phyloP scores from a whole-genome alignment of 148 eudicot genomes.

The Drosera capensis region DNA sequence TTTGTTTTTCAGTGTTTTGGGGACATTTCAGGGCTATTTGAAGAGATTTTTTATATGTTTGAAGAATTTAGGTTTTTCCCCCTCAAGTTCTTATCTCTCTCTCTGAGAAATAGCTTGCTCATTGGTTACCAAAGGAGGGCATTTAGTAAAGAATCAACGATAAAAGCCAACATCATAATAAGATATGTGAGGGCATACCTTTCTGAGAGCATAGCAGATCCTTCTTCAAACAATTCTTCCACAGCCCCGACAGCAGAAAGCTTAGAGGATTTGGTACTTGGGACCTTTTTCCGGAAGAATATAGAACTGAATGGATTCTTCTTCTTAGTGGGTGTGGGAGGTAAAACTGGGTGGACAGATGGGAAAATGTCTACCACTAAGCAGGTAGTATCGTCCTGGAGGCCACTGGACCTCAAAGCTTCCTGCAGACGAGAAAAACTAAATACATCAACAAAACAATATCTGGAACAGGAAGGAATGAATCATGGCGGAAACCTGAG shows the following conservation, averaged over 20 bases:
- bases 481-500: not conserved
- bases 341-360: conserved; percentile 48
- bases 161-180: not conserved
- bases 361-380: conserved; percentile 94
- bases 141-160: conserved; percentile 1
- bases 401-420: conserved; percentile 90
- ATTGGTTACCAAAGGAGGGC: not conserved
- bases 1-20: too few relatives aligned
- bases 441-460: conserved; percentile 3
- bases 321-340: conserved; percentile 45
- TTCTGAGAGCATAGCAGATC: conserved; percentile 96
- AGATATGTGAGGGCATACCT: conserved; percentile 25
- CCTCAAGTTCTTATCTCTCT: too few relatives aligned
- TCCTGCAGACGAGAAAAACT: conserved; percentile 31
- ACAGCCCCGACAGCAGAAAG: conserved; percentile 87
- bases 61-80: too few relatives aligned
- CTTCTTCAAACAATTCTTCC: conserved; percentile 97
- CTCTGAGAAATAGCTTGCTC: not conserved
- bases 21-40: too few relatives aligned
- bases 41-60: too few relatives aligned
- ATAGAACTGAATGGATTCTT: conserved; percentile 43
- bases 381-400: conserved; percentile 97
- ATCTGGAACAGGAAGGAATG: not conserved
- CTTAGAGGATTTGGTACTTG: conserved; percentile 38
- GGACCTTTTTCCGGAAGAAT: conserved; percentile 52